Conservation (phyloP, 2,329 filamentous ascomycete genomes). For the Neonectria coccinea region DNA sequence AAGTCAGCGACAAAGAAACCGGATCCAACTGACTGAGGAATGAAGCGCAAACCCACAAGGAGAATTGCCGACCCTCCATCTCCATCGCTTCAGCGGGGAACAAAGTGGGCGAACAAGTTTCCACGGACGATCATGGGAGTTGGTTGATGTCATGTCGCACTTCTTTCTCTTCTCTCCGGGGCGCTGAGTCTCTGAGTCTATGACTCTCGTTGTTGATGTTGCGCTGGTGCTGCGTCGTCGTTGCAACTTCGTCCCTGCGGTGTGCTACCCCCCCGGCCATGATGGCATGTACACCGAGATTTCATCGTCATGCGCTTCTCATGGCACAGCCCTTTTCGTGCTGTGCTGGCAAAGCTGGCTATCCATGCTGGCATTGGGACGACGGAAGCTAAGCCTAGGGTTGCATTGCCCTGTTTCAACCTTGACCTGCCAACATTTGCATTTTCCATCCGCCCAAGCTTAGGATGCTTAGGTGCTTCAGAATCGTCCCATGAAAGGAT, state of each 20-base stretch:
- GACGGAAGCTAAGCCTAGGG: conserved; percentile 9
- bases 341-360: conserved; percentile 12
- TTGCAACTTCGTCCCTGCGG: not conserved
- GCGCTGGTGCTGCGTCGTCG: not conserved
- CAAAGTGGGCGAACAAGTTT: conserved; percentile 1
- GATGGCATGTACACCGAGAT: conserved; percentile 22
- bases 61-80: not conserved
- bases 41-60: not conserved
- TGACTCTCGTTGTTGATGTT: conserved; percentile 1
- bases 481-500: conserved; percentile 5
- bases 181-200: not conserved
- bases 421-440: not conserved
- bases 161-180: not conserved
- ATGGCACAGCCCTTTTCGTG: conserved; percentile 20
- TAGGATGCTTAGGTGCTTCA: conserved; percentile 15
- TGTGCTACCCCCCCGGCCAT: conserved; percentile 6
- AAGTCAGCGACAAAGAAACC: too few relatives aligned
- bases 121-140: not conserved
- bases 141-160: not conserved
- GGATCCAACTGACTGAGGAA: not conserved
- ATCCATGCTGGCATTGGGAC: conserved; percentile 13
- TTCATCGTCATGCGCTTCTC: conserved; percentile 26
- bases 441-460: conserved; percentile 26
- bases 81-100: not conserved
- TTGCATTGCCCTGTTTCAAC: not conserved